Evolutionary conservation across 495 filamentous ascomycete genomes (phyloP).

Genomic region (Aspergillus conjunctus): DNA sequence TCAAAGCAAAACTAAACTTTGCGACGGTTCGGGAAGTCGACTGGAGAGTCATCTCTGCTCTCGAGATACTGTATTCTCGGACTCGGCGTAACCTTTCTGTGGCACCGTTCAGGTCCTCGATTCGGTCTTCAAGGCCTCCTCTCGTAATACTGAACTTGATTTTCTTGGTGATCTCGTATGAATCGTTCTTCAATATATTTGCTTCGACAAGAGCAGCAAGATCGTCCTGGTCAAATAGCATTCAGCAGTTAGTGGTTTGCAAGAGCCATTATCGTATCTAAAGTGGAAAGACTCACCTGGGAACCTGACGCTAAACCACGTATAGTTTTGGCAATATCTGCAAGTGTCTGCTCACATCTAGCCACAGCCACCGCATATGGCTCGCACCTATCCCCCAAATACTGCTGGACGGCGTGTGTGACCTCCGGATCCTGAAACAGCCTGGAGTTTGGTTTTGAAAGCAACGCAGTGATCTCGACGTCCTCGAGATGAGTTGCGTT

Average conservation of each 20-base stretch:
- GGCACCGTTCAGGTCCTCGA: slow-evolving; percentile 5
- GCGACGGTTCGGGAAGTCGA: not conserved
- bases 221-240: not conserved
- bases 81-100: slow-evolving; percentile 10
- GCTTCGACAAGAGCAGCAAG: slow-evolving; percentile 1
- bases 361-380: slow-evolving; percentile 6
- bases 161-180: slow-evolving; percentile 26
- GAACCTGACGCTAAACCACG: slow-evolving; percentile 2
- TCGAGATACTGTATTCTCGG: not conserved
- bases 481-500: slow-evolving; percentile 1
- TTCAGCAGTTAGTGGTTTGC: not conserved
- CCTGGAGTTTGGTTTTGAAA: not conserved
- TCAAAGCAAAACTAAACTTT: slow-evolving; percentile 1
- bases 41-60: not conserved
- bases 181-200: slow-evolving; percentile 1
- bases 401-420: slow-evolving; percentile 7
- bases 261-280: not conserved
- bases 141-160: slow-evolving; percentile 13
- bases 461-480: not conserved
- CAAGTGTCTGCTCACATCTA: slow-evolving; percentile 1
- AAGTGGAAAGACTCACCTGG: not conserved
- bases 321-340: not conserved
- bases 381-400: slow-evolving; percentile 7
- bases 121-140: slow-evolving; percentile 12
- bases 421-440: slow-evolving; percentile 7